A percentile compares a stretch with the other conserved stretches of the same genome.
phyloP scores from a whole-genome alignment of 495 filamentous ascomycete genomes.

The Baudoinia panamericana region DNA sequence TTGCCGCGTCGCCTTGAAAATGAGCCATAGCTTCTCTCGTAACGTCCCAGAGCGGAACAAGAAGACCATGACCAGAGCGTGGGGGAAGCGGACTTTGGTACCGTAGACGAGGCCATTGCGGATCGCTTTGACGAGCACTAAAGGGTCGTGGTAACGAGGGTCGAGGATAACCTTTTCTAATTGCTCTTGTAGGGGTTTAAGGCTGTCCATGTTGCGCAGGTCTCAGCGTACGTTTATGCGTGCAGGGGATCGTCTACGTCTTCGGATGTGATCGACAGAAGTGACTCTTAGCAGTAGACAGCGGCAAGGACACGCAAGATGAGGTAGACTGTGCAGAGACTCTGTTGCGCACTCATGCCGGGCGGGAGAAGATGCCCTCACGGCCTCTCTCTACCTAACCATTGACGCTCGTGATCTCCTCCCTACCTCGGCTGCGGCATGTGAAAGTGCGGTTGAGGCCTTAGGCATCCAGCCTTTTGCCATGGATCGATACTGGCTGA shows the following conservation, averaged over 20 bases:
- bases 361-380: too few species aligned
- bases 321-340: too few species aligned
- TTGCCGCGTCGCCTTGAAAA: slow-evolving; percentile 73
- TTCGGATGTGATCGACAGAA: too few species aligned
- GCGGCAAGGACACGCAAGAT: too few species aligned
- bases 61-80: slow-evolving; percentile 93
- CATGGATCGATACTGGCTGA: too few species aligned
- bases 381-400: too few species aligned
- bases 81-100: slow-evolving; percentile 94
- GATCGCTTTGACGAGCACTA: slow-evolving; percentile 74
- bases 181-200: slow-evolving; percentile 1
- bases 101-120: slow-evolving; percentile 97
- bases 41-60: slow-evolving; percentile 87
- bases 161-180: slow-evolving; percentile 62
- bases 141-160: slow-evolving; percentile 65
- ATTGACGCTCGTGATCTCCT: too few species aligned
- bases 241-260: background rate
- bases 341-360: too few species aligned
- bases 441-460: too few species aligned
- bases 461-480: too few species aligned
- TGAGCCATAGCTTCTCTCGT: slow-evolving; percentile 61
- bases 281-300: too few species aligned
- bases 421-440: too few species aligned
- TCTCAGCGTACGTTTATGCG: background rate
- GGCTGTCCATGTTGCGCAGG: slow-evolving; percentile 3